Conservation (phyloP, 2,329 filamentous ascomycete genomes). For the Phaeosphaeria sp. region DNA sequence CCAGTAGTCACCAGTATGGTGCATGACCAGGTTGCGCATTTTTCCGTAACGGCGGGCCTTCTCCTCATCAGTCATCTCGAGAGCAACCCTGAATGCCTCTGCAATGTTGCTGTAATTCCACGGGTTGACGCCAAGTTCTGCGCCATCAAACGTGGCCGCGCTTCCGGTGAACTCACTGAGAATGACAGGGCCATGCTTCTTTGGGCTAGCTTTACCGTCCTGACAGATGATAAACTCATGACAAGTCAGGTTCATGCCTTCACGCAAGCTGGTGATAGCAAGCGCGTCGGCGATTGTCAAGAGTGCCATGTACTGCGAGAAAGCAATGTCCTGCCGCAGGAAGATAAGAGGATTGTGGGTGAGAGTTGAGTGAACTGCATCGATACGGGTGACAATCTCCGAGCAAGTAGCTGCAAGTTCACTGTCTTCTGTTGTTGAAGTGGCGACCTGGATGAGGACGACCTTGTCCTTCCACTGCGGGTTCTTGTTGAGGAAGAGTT, state of each 20-base stretch:
- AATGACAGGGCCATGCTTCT: constrained; percentile 88
- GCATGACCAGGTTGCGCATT: constrained; percentile 74
- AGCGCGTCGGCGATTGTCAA: constrained; percentile 88
- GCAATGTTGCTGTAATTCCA: constrained; percentile 94
- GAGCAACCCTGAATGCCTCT: constrained; percentile 80
- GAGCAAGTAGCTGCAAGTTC: constrained; percentile 88
- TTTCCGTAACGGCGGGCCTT: constrained; percentile 76
- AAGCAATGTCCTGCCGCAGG: constrained; percentile 92
- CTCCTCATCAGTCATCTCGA: constrained; percentile 80
- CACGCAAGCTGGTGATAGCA: constrained; percentile 93
- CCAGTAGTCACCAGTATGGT: constrained; percentile 87
- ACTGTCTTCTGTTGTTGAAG: constrained; percentile 85
- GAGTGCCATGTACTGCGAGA: constrained; percentile 89
- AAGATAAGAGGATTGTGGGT: constrained; percentile 94
- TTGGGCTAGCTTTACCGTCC: constrained; percentile 74
- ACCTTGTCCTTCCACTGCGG: constrained; percentile 87
- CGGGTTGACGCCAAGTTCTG: constrained; percentile 87
- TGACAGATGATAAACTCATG: constrained; percentile 95
- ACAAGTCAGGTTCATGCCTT: constrained; percentile 96
- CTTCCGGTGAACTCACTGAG: constrained; percentile 95
- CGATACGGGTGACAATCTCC: constrained; percentile 93
- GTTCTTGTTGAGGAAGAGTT: constrained; percentile 92
- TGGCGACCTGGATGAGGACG: constrained; percentile 91
- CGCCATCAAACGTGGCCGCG: constrained; percentile 79
- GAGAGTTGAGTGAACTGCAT: constrained; percentile 87